Percentiles rank a stretch among this genome's conserved stretches.
phyloP scores from a whole-genome alignment of 345 rosid genomes.

The Raphanus raphanistrum region DNA sequence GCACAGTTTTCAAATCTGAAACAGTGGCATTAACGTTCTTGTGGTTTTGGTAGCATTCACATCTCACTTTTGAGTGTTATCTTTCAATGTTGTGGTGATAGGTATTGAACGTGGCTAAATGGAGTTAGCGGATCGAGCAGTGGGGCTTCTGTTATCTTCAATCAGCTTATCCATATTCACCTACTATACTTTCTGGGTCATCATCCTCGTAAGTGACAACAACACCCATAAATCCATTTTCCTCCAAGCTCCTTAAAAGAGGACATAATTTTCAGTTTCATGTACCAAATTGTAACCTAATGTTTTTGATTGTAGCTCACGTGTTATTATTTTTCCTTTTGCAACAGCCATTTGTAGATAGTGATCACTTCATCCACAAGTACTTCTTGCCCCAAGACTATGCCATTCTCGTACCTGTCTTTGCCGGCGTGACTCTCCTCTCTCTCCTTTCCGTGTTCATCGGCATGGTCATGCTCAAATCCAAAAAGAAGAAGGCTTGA shows the following conservation, averaged over 20 bases:
- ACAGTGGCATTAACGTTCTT: slow-evolving; percentile 11
- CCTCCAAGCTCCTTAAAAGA: neutral
- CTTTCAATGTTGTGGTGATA: slow-evolving; percentile 27
- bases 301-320: neutral
- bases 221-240: neutral
- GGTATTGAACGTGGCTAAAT: slow-evolving; percentile 37
- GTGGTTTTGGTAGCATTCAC: neutral
- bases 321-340: neutral
- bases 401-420: slow-evolving; percentile 75
- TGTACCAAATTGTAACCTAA: neutral
- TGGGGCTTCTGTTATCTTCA: slow-evolving; percentile 66
- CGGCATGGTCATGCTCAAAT: slow-evolving; percentile 77
- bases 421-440: slow-evolving; percentile 66
- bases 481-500: slow-evolving; percentile 81
- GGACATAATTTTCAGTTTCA: neutral
- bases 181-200: slow-evolving; percentile 94
- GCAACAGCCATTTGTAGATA: slow-evolving; percentile 95
- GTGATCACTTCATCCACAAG: slow-evolving; percentile 79
- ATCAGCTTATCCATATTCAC: slow-evolving; percentile 83
- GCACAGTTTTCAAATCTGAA: slow-evolving; percentile 12
- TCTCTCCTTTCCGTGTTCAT: slow-evolving; percentile 65
- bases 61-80: neutral
- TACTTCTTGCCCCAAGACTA: slow-evolving; percentile 87
- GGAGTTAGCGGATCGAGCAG: slow-evolving; percentile 88
- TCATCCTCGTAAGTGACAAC: slow-evolving; percentile 43